Percentiles rank a stretch among this genome's conserved stretches.
These are phyloP conservation scores for Nymphaea thermarum DNA, from an alignment of 164 flowering plant species.

Conservation along the genomic window DNA sequence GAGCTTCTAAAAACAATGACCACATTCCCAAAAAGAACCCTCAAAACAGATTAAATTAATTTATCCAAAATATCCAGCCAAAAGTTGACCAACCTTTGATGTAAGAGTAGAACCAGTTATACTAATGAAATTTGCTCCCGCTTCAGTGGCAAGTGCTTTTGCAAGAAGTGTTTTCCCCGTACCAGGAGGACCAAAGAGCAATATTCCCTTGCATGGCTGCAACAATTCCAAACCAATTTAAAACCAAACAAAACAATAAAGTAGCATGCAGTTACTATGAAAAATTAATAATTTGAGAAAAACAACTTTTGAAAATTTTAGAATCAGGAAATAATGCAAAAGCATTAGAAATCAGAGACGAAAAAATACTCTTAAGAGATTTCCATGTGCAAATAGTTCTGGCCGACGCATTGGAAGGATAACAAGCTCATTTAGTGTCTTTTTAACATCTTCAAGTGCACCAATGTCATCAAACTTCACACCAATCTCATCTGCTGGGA, in stretches of 20 bases:
- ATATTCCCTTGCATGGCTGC: constrained; percentile 98
- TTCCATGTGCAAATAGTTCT: constrained; percentile 88
- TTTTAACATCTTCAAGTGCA: constrained; percentile 97
- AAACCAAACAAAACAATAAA: background rate
- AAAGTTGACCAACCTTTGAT: constrained; percentile 50
- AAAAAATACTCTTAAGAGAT: constrained; percentile 66
- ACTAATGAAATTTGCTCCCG: constrained; percentile 96
- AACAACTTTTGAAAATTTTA: background rate
- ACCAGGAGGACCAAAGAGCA: constrained; percentile 99
- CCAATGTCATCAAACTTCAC: constrained; percentile 93
- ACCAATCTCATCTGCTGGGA: constrained; percentile 92
- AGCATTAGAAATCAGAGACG: background rate
- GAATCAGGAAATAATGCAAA: too few relatives aligned
- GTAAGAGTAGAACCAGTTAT: constrained; percentile 97
- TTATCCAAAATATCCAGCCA: background rate
- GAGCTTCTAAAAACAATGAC: background rate
- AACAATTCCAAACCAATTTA: constrained; percentile 5
- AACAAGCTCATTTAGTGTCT: constrained; percentile 84
- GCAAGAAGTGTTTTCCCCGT: constrained; percentile 99
- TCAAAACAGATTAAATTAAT: too few relatives aligned
- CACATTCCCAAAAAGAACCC: background rate
- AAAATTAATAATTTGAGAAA: background rate
- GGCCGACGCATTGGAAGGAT: constrained; percentile 99
- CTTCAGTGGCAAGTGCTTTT: constrained; percentile 98
- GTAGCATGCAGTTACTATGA: background rate